These are phyloP conservation scores for Lachnellula hyalina DNA, from an alignment of 2,329 filamentous ascomycete genomes.

Conservation along the genomic window DNA sequence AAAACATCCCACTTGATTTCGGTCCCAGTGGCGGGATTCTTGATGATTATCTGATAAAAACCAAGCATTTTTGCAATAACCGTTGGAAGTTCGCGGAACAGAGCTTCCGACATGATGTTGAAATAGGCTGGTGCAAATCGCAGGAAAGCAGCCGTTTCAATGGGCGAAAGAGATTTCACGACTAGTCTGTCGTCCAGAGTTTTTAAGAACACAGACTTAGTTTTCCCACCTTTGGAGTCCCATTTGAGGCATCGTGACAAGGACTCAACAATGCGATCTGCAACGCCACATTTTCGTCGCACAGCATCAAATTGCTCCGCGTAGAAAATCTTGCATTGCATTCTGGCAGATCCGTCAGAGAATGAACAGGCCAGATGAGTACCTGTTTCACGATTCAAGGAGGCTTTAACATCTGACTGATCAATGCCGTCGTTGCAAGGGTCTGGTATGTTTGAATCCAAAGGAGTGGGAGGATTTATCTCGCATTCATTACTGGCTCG, in stretches of 20 bases:
- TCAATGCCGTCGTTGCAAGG: constrained; percentile 35
- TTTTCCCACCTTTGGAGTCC: constrained; percentile 97
- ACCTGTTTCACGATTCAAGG: constrained; percentile 75
- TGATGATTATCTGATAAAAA: constrained; percentile 96
- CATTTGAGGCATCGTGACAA: constrained; percentile 93
- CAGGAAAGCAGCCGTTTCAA: constrained; percentile 91
- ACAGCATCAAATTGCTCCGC: constrained; percentile 97
- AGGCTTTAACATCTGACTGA: constrained; percentile 77
- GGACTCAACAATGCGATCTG: constrained; percentile 91
- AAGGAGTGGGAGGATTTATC: constrained; percentile 30
- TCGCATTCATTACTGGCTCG: constrained; percentile 33
- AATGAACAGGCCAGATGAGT: constrained; percentile 97
- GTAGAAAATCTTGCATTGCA: constrained; percentile 98
- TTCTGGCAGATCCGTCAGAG: constrained; percentile 84
- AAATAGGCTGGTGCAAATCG: constrained; percentile 97
- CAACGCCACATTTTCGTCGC: constrained; percentile 84
- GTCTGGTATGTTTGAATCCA: constrained; percentile 17
- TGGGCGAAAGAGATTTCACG: constrained; percentile 69
- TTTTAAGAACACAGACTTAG: constrained; percentile 94
- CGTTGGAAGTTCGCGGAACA: constrained; percentile 91
- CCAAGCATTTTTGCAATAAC: constrained; percentile 99
- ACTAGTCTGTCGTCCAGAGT: constrained; percentile 93
- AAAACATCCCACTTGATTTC: constrained; percentile 94
- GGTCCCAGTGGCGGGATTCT: constrained; percentile 83
- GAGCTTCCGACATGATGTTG: constrained; percentile 89